A percentile compares a stretch with the other conserved stretches of the same genome.
Evolutionary conservation across 139 green algal species (phyloP).

Genomic region (Astrephomene gubernaculifera): DNA sequence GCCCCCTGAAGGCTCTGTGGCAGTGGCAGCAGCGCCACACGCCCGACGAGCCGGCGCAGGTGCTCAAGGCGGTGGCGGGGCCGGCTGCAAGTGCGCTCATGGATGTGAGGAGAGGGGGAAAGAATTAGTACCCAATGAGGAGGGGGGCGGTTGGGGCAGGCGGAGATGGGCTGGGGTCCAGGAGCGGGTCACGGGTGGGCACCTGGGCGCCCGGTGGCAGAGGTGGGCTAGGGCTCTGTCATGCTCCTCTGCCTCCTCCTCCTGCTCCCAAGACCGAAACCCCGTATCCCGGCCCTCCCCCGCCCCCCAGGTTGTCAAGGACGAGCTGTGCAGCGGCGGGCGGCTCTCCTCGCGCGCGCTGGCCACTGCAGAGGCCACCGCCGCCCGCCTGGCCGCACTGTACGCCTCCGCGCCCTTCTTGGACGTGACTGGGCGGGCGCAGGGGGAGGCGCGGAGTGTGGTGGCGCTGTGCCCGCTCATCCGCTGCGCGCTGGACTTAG

Average conservation of each 20-base stretch:
- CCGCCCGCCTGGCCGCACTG: background rate
- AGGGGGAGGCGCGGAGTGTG: slow-evolving; percentile 16
- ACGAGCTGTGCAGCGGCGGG: slow-evolving; percentile 32
- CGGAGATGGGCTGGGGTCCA: background rate
- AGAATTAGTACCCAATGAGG: background rate
- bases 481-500: background rate
- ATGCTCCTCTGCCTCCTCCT: too few relatives aligned
- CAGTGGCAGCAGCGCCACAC: slow-evolving; percentile 36
- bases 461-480: slow-evolving; percentile 26
- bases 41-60: background rate
- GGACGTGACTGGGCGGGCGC: slow-evolving; percentile 16
- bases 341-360: background rate
- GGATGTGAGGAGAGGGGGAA: slow-evolving; percentile 8
- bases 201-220: too few relatives aligned
- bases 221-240: too few relatives aligned
- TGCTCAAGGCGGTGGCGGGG: slow-evolving; percentile 35
- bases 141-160: too few relatives aligned
- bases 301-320: slow-evolving; percentile 8
- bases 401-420: slow-evolving; percentile 22
- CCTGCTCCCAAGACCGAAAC: background rate
- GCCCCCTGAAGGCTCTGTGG: slow-evolving; percentile 43
- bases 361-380: background rate
- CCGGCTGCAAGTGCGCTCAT: slow-evolving; percentile 21
- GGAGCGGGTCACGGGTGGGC: background rate
- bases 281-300: background rate